phyloP scores from a whole-genome alignment of 1,139 yeast genomes.

The Suhomyces terraborum region DNA sequence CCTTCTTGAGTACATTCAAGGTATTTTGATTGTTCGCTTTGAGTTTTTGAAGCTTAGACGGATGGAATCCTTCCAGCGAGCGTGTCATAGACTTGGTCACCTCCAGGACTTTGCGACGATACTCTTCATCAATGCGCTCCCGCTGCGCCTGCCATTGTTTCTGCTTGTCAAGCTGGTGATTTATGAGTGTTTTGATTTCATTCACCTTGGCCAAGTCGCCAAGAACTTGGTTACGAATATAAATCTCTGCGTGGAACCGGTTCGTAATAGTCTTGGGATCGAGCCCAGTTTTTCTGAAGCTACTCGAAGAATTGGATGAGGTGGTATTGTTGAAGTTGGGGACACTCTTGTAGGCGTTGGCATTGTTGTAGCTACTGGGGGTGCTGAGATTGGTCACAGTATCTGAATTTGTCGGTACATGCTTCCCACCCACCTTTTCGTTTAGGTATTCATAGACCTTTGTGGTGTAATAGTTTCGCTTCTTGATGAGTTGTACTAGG shows the following conservation, averaged over 20 bases:
- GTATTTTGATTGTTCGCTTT: constrained; percentile 11
- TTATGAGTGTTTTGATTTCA: constrained; percentile 13
- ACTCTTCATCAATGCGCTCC: constrained; percentile 16
- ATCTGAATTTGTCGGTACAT: neutral
- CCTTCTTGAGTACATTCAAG: constrained; percentile 11
- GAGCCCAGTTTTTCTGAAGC: constrained; percentile 4
- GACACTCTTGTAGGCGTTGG: too few species aligned
- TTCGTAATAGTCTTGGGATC: constrained; percentile 25
- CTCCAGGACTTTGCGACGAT: constrained; percentile 11
- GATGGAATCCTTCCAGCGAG: constrained; percentile 20
- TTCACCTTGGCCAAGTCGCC: constrained; percentile 2
- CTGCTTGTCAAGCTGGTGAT: constrained; percentile 23
- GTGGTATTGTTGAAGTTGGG: too few species aligned
- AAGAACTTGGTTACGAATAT: constrained; percentile 16
- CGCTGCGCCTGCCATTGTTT: constrained; percentile 19
- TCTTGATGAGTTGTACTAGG: constrained; percentile 16
- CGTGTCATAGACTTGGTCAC: constrained; percentile 9
- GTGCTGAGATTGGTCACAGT: neutral
- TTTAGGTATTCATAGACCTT: constrained; percentile 18
- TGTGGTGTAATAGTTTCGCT: constrained; percentile 19
- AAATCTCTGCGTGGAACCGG: constrained; percentile 24
- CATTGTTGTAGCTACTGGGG: too few species aligned
- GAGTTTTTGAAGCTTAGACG: constrained; percentile 17
- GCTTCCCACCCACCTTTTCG: constrained; percentile 7
- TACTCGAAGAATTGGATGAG: too few species aligned